phyloP scores from a whole-genome alignment of 345 rosid genomes.

The Salix dunnii region DNA sequence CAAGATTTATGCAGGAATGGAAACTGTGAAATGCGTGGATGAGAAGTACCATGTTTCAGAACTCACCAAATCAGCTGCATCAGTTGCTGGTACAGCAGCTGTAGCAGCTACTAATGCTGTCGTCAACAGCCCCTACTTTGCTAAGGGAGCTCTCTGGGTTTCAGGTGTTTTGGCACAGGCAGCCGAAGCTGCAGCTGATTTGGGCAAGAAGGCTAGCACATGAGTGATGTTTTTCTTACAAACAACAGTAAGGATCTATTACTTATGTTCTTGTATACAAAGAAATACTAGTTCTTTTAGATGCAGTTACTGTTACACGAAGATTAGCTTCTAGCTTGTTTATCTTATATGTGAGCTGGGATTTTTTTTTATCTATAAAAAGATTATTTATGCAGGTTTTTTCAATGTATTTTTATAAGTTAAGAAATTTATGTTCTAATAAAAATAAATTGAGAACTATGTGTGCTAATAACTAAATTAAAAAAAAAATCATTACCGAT shows the following conservation, averaged over 20 bases:
- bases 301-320: too few relatives aligned
- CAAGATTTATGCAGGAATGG: conserved; percentile 57
- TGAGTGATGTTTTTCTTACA: conserved; percentile 1
- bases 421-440: too few relatives aligned
- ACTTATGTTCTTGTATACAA: neutral
- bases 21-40: conserved; percentile 56
- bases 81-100: conserved; percentile 67
- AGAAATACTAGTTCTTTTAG: neutral
- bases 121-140: conserved; percentile 69
- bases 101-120: conserved; percentile 63
- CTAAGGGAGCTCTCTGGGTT: conserved; percentile 83
- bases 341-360: too few relatives aligned
- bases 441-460: too few relatives aligned
- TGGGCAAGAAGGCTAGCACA: conserved; percentile 47
- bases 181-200: conserved; percentile 65
- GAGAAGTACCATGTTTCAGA: conserved; percentile 66
- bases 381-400: too few relatives aligned
- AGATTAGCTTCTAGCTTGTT: too few relatives aligned
- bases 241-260: neutral
- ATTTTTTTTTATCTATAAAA: too few relatives aligned
- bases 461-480: too few relatives aligned
- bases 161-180: conserved; percentile 60
- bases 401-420: too few relatives aligned
- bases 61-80: conserved; percentile 57
- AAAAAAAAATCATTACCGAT: too few relatives aligned